Base-by-base conservation (phyloP, 2,329 filamentous ascomycete species). In the Aspergillus arachidicola region DNA sequence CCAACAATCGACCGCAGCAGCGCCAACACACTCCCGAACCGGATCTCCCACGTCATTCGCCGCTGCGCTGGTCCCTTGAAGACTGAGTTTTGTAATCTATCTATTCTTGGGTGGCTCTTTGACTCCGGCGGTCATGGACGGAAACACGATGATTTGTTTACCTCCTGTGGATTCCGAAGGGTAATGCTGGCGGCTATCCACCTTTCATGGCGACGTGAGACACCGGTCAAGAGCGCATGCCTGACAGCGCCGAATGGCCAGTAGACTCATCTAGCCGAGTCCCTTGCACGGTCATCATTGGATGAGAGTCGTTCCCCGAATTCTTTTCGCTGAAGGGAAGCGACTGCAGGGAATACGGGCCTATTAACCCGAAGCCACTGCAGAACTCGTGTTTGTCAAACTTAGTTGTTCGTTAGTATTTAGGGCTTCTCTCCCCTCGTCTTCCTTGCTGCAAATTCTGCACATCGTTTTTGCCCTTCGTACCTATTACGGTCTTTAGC, bases 271-370 rank as follows among this genome's bases (percentile, higher is more conserved):
- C 23, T 36, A 50, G 48, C 45, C 41, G 62, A 53, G 58, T 57
- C 62, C 64, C 66, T 55, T 26, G 51, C 7, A 28, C 9, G 36
- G 63, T 66, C 66, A 62, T 61, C 59, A 68, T 66, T 69, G 63
- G 67, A 41, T 53, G 45, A 61, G 58, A 38, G 60, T 46, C 48
- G 19, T 59, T 58, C 54, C 56, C 32, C 46, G 34, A 50, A 26
- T 30, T 41, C 36, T 59, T 43, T 28, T 38, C n/a, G 38, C 38
- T 4, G 38, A 19, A 51, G 45, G 57, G 48, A 45, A 32, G 36
- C 34, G 32, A 43, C 53, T 34, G 58, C n/a, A 59, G 26, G 58
- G 48, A 30, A 41, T 41, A 51, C 14, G 57, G 30, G 34, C 21
- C 57, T 45, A 53, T 50, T 4, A 23, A 4, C 23, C 23, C 16